A percentile compares a stretch with the other conserved stretches of the same genome.
phyloP scores from a whole-genome alignment of 139 green algal species.

The Auxenochlorella pyrenoidosa region DNA sequence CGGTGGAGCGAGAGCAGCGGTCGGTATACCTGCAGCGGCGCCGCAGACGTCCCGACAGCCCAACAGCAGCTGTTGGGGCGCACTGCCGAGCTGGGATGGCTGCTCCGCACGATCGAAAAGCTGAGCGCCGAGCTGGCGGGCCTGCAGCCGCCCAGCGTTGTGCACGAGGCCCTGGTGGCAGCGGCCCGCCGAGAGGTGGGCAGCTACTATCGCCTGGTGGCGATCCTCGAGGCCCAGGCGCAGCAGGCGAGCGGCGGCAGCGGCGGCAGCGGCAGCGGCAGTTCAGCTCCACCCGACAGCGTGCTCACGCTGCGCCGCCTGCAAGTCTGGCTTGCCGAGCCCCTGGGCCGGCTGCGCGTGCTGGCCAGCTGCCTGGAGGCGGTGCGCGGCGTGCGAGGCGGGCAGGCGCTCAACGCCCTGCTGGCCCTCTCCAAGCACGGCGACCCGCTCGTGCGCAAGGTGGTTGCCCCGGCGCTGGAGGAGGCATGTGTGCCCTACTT shows the following conservation, averaged over 20 bases:
- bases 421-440: constrained; percentile 79
- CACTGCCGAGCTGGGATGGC: constrained; percentile 79
- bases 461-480: constrained; percentile 68
- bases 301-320: constrained; percentile 89
- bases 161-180: constrained; percentile 34
- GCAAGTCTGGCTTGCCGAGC: constrained; percentile 87
- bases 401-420: constrained; percentile 73
- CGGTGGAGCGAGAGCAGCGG: constrained; percentile 42
- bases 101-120: constrained; percentile 53
- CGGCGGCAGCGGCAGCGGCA: not conserved
- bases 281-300: not conserved
- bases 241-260: not conserved
- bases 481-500: constrained; percentile 85
- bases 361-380: constrained; percentile 81
- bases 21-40: constrained; percentile 32
- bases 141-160: constrained; percentile 28
- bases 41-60: constrained; percentile 36
- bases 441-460: constrained; percentile 70
- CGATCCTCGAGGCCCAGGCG: constrained; percentile 84
- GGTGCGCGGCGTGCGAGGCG: constrained; percentile 57
- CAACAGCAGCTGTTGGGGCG: constrained; percentile 55
- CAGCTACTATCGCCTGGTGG: constrained; percentile 89
- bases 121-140: not conserved
- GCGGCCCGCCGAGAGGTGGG: constrained; percentile 71
- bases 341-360: constrained; percentile 77